A percentile compares a stretch with the other conserved stretches of the same genome.
phyloP scores from a whole-genome alignment of 805 yeast species.

The Ogataea dorogensis region DNA sequence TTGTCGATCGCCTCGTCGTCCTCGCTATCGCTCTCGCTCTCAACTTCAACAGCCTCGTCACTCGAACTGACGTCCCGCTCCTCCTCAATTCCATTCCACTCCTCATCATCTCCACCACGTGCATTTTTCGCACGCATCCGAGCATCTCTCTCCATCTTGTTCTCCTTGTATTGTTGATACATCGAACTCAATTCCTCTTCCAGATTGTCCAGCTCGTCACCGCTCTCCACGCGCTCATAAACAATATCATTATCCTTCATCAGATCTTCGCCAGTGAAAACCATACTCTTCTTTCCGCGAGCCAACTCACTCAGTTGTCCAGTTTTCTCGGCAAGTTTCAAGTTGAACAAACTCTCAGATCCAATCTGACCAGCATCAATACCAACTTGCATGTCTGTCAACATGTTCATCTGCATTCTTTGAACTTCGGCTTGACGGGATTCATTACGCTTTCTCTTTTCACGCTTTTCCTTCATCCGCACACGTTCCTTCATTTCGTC shows the following conservation, averaged over 20 bases:
- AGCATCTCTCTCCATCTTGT: constrained; percentile 66
- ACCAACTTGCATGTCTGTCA: constrained; percentile 90
- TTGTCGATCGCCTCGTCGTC: constrained; percentile 69
- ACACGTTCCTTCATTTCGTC: constrained; percentile 70
- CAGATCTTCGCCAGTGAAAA: constrained; percentile 56
- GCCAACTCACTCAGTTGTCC: constrained; percentile 74
- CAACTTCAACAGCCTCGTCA: constrained; percentile 47
- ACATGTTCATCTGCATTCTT: constrained; percentile 95
- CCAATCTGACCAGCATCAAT: constrained; percentile 85
- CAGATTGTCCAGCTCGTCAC: constrained; percentile 60
- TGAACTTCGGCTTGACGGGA: constrained; percentile 79
- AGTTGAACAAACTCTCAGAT: constrained; percentile 74
- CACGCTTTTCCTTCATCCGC: constrained; percentile 68
- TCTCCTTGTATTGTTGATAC: constrained; percentile 70
- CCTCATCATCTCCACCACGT: constrained; percentile 75
- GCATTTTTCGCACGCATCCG: constrained; percentile 65
- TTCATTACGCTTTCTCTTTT: constrained; percentile 79
- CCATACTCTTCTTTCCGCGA: constrained; percentile 69
- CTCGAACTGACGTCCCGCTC: constrained; percentile 33
- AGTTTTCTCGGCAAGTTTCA: constrained; percentile 82
- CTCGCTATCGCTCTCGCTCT: constrained; percentile 51
- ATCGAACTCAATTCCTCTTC: constrained; percentile 81
- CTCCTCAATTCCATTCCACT: constrained; percentile 70
- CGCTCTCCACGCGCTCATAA: constrained; percentile 42
- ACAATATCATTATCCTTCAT: constrained; percentile 55